Percentiles rank a stretch among this genome's conserved stretches.
Conservation (phyloP, 2,329 filamentous ascomycete genomes). For the Sporothrix sp. region DNA sequence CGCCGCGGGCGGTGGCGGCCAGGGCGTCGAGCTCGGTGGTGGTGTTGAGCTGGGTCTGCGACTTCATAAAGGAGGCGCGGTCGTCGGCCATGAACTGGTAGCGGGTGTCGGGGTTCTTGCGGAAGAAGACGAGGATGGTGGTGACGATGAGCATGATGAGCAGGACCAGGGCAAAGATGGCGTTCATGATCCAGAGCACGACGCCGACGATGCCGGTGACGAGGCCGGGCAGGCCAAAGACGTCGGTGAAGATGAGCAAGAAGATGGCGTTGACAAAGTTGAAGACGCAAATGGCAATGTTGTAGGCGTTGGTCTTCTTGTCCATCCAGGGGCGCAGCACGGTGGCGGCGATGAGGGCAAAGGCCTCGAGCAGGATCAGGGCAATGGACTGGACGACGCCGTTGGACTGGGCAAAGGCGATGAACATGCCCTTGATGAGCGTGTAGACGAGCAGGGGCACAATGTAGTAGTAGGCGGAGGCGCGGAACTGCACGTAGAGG, state of each 20-base stretch:
- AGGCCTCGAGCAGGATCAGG: conserved; percentile 65
- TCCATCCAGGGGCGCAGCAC: conserved; percentile 87
- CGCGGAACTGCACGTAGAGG: conserved; percentile 81
- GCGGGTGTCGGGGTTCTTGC: conserved; percentile 77
- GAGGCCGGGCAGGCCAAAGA: conserved; percentile 68
- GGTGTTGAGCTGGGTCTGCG: conserved; percentile 58
- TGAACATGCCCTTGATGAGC: conserved; percentile 70
- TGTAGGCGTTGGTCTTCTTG: conserved; percentile 86
- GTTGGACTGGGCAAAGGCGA: conserved; percentile 60
- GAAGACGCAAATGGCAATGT: conserved; percentile 71
- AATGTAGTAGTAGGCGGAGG: conserved; percentile 81
- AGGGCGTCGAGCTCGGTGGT: conserved; percentile 76
- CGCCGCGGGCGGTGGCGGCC: conserved; percentile 70
- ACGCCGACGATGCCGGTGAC: conserved; percentile 78
- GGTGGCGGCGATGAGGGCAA: conserved; percentile 59
- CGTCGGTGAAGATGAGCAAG: conserved; percentile 68
- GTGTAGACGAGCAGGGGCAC: conserved; percentile 64
- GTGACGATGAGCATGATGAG: conserved; percentile 69
- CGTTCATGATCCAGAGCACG: conserved; percentile 73
- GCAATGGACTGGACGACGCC: conserved; percentile 64
- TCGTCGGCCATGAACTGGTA: conserved; percentile 89
- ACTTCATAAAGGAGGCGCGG: conserved; percentile 85
- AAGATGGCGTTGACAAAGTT: conserved; percentile 79
- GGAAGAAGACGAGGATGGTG: conserved; percentile 55
- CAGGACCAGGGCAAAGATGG: conserved; percentile 64